These are phyloP conservation scores for Zymoseptoria crescenta DNA, from an alignment of 2,329 filamentous ascomycete genomes.

Conservation along the genomic window DNA sequence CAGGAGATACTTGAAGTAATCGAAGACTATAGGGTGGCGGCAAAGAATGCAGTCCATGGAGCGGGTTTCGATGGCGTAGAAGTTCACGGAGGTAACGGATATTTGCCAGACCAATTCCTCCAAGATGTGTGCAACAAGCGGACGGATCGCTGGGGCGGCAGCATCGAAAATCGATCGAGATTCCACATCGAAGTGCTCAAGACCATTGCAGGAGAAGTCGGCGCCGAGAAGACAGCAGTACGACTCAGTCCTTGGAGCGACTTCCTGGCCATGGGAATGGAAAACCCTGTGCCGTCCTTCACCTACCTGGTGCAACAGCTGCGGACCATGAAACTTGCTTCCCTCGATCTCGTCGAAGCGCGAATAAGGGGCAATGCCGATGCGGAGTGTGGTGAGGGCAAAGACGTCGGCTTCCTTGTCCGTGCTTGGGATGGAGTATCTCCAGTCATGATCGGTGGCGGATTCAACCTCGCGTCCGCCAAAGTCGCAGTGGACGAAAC, in stretches of 20 bases:
- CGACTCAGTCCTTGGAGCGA: constrained; percentile 52
- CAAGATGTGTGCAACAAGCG: constrained; percentile 49
- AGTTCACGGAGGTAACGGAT: constrained; percentile 35
- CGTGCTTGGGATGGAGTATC: constrained; percentile 37
- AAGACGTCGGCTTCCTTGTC: constrained; percentile 40
- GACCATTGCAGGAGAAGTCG: constrained; percentile 40
- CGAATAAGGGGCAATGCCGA: constrained; percentile 40
- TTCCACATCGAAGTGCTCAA: constrained; percentile 46
- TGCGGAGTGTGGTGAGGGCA: constrained; percentile 25
- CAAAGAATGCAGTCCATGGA: constrained; percentile 32
- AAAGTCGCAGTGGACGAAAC: constrained; percentile 29
- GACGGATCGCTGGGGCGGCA: constrained; percentile 39
- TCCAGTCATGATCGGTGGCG: constrained; percentile 44
- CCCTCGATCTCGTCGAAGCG: constrained; percentile 54
- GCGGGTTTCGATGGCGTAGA: constrained; percentile 55
- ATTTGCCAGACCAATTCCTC: constrained; percentile 58
- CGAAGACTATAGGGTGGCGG: constrained; percentile 31
- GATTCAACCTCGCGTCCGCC: constrained; percentile 32
- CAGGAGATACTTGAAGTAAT: constrained; percentile 31
- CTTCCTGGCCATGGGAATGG: constrained; percentile 57
- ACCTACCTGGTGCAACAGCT: constrained; percentile 45
- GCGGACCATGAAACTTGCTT: constrained; percentile 47
- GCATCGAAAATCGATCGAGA: constrained; percentile 40
- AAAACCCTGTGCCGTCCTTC: constrained; percentile 55
- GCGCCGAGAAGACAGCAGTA: constrained; percentile 40